Base-by-base conservation (phyloP, 768 basidiomycete genomes). In the Thelephora aurantiotincta region DNA sequence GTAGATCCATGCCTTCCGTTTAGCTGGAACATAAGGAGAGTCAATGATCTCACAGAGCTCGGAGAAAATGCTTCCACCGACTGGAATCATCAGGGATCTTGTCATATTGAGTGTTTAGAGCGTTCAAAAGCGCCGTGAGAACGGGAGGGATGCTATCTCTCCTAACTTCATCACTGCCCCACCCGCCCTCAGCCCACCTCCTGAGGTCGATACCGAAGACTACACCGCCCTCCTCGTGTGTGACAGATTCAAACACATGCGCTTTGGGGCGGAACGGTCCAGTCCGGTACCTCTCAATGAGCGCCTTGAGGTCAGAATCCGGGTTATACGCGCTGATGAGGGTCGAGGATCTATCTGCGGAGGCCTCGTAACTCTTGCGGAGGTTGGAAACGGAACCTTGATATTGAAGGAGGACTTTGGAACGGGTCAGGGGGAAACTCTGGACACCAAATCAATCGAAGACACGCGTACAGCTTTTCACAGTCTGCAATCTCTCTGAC, bases 1-100 rank as follows among this genome's bases (percentile, higher is more conserved):
- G 63, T 96, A 98, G 47, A 97, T 87, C 93, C 93, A 97, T 3
- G 82, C 68, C 66, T 83, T 90, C 50, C 93, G 79, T 59, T 78
- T 83, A 60, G 93, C 92, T 80, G 58, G 3, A 33, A 11, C 47
- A 18, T n/a, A 45, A 48, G 42, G 22, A n/a, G 26, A 44, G 5
- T 30, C 33, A 20, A 23, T 41, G 13, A 30, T 18, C 33, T 30
- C 4, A 22, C 6, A 33, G 13, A 6, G 30, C 14, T 20, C 22
- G 33, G 26, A 23, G 13, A 34, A 16, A 6, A 11, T 20, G 22
- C 16, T 22, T 41, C 9, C 16, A 63, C 76, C 58, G 49, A 85
- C 85, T 80, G 23, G 65, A 65, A 53, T 94, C 84, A 46, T 67
- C 69, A 0, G 78, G 66, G 0, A 85, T 65, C 47, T 64, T 74